Percentiles rank a stretch among this genome's conserved stretches.
Conservation (phyloP, 306 rosid genomes). For the Trifolium subterraneum region DNA sequence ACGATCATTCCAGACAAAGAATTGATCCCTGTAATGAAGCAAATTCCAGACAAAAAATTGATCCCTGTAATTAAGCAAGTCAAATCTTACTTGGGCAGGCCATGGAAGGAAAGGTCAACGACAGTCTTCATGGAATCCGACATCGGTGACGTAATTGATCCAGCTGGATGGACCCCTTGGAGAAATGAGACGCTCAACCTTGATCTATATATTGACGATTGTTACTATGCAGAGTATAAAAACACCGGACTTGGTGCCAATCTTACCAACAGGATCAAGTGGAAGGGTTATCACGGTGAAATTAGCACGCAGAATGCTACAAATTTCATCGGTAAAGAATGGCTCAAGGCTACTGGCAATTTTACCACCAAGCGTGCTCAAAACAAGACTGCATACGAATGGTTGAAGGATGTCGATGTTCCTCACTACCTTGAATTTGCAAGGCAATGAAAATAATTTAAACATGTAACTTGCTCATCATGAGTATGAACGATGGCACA, state of each 20-base stretch:
- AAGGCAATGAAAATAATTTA: neutral
- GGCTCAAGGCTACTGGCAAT: slow-evolving; percentile 41
- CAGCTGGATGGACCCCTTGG: slow-evolving; percentile 56
- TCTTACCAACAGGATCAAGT: slow-evolving; percentile 49
- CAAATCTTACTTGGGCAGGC: slow-evolving; percentile 62
- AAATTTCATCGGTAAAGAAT: slow-evolving; percentile 43
- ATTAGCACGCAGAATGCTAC: slow-evolving; percentile 52
- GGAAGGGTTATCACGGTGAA: slow-evolving; percentile 53
- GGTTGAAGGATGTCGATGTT: neutral
- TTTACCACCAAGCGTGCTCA: too few relatives aligned
- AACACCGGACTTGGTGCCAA: slow-evolving; percentile 66
- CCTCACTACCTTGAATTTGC: slow-evolving; percentile 34
- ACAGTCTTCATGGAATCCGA: slow-evolving; percentile 63
- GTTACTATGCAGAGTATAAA: slow-evolving; percentile 56
- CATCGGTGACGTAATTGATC: slow-evolving; percentile 55
- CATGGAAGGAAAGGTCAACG: slow-evolving; percentile 63
- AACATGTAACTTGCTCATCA: neutral
- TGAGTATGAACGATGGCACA: neutral
- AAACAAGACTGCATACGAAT: too few relatives aligned
- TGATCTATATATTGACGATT: slow-evolving; percentile 17
- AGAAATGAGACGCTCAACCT: too few relatives aligned
- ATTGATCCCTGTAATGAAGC: slow-evolving; percentile 39
- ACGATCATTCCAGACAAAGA: slow-evolving; percentile 55
- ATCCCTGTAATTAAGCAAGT: slow-evolving; percentile 32
- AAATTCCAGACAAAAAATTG: slow-evolving; percentile 49